A percentile compares a stretch with the other conserved stretches of the same genome.
phyloP scores from a whole-genome alignment of 805 yeast species.

The Tetrapisispora pingtungensis region DNA sequence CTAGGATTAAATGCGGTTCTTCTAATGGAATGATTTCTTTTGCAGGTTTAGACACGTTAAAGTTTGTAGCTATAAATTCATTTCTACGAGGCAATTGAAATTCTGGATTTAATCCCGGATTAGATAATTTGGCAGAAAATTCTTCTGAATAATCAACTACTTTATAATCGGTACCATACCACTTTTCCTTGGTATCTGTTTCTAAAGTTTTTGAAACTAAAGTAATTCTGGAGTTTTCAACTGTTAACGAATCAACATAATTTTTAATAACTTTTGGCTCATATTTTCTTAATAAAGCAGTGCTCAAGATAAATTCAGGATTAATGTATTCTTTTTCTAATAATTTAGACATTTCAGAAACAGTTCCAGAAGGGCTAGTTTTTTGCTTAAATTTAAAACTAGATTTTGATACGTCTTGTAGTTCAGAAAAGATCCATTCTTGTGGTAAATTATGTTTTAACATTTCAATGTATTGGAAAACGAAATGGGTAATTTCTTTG shows the following conservation, averaged over 20 bases:
- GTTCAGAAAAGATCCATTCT: slow-evolving; percentile 72
- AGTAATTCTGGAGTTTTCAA: slow-evolving; percentile 50
- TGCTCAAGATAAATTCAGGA: slow-evolving; percentile 49
- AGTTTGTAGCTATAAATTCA: slow-evolving; percentile 72
- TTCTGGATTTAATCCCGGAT: slow-evolving; percentile 24
- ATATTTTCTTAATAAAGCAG: slow-evolving; percentile 46
- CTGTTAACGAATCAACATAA: slow-evolving; percentile 40
- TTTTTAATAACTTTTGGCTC: slow-evolving; percentile 44
- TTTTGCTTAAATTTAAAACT: slow-evolving; percentile 78
- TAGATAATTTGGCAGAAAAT: slow-evolving; percentile 29
- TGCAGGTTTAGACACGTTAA: slow-evolving; percentile 42
- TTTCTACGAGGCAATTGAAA: slow-evolving; percentile 64
- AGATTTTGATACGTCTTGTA: slow-evolving; percentile 55
- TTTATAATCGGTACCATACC: slow-evolving; percentile 85
- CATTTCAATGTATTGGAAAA: slow-evolving; percentile 68
- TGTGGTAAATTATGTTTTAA: slow-evolving; percentile 51
- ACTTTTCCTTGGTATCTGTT: slow-evolving; percentile 51
- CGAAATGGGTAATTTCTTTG: slow-evolving; percentile 44
- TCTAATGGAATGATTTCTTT: slow-evolving; percentile 26
- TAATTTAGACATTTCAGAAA: slow-evolving; percentile 51
- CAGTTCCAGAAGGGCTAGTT: slow-evolving; percentile 59
- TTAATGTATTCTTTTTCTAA: slow-evolving; percentile 57
- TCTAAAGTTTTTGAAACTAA: slow-evolving; percentile 45
- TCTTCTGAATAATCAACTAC: slow-evolving; percentile 35
- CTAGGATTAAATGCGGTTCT: slow-evolving; percentile 55